Conservation (phyloP, 176 grass and related monocot species). For the Musa troglodytarum region DNA sequence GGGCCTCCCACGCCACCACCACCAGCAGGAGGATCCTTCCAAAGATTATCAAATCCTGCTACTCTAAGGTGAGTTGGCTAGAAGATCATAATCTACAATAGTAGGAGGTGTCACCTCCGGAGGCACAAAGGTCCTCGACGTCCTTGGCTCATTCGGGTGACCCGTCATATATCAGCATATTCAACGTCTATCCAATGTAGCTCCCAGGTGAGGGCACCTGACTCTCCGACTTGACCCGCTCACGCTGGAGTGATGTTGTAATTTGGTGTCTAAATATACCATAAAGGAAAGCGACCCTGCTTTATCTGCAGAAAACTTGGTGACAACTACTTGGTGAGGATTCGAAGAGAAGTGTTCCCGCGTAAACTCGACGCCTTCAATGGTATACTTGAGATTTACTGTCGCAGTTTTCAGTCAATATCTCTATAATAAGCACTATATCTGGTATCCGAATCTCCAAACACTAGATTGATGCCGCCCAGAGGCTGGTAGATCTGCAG, state of each 20-base stretch:
- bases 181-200: too few relatives aligned
- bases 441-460: conserved; percentile 30
- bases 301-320: conserved; percentile 58
- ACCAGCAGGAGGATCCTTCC: too few relatives aligned
- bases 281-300: conserved; percentile 47
- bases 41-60: too few relatives aligned
- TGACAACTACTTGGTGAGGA: conserved; percentile 56
- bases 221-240: conserved; percentile 51
- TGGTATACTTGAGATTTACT: conserved; percentile 45
- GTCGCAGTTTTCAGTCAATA: conserved; percentile 61
- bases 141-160: too few relatives aligned
- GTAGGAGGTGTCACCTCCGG: too few relatives aligned
- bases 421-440: conserved; percentile 59
- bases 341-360: conserved; percentile 76
- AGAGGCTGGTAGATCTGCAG: conserved; percentile 81
- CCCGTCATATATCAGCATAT: too few relatives aligned
- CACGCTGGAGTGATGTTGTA: conserved; percentile 40
- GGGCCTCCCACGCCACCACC: too few relatives aligned
- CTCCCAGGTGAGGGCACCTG: conserved; percentile 35
- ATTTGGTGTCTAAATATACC: conserved; percentile 42
- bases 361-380: conserved; percentile 52
- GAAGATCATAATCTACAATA: too few relatives aligned
- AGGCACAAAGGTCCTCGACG: too few relatives aligned
- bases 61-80: too few relatives aligned
- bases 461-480: conserved; percentile 55